phyloP scores from a whole-genome alignment of 2,329 filamentous ascomycete species.

The Phoma sp. region DNA sequence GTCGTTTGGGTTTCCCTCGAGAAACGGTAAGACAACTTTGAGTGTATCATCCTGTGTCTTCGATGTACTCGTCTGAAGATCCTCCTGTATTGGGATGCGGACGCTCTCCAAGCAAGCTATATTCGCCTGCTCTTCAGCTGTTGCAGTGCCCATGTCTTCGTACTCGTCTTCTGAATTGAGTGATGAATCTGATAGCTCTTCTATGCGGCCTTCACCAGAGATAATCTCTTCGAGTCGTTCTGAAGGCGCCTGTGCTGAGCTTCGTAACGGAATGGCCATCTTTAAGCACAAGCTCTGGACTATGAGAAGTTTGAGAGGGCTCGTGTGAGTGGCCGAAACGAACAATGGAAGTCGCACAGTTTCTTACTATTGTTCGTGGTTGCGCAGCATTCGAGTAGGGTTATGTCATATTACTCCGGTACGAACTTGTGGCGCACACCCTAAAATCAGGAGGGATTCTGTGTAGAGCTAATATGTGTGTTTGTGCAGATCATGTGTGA shows the following conservation, averaged over 20 bases:
- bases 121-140: constrained; percentile 35
- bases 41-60: constrained; percentile 72
- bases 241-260: constrained; percentile 28
- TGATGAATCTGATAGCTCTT: constrained; percentile 46
- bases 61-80: constrained; percentile 71
- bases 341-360: constrained; percentile 32
- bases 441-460: background rate
- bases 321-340: constrained; percentile 27
- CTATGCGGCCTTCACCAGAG: constrained; percentile 33
- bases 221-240: constrained; percentile 38
- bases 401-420: constrained; percentile 13
- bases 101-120: constrained; percentile 40
- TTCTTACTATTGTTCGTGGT: constrained; percentile 39
- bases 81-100: constrained; percentile 67
- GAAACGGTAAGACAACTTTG: constrained; percentile 70
- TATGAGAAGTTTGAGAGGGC: constrained; percentile 16
- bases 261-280: constrained; percentile 35
- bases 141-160: constrained; percentile 46
- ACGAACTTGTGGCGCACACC: background rate
- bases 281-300: constrained; percentile 19
- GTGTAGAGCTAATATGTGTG: background rate
- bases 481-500: constrained; percentile 10
- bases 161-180: constrained; percentile 34
- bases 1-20: constrained; percentile 62
- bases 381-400: constrained; percentile 15